Conservation (phyloP, 2,329 filamentous ascomycete genomes). For the Aspergillus quadrilineatus region DNA sequence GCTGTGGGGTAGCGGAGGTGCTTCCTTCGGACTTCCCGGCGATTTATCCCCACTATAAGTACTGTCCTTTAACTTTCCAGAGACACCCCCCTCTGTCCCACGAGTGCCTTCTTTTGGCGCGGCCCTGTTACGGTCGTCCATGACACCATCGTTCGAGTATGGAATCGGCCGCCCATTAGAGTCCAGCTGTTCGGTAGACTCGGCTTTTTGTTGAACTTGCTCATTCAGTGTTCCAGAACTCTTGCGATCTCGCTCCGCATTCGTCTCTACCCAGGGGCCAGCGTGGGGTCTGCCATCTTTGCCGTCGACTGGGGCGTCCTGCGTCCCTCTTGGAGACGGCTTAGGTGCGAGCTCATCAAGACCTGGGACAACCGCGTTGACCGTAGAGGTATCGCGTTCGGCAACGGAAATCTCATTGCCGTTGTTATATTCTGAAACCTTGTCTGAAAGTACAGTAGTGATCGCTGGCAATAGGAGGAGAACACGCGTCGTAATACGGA, state of each 20-base stretch:
- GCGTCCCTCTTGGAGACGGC: constrained; percentile 55
- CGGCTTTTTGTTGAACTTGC: constrained; percentile 23
- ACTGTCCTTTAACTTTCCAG: constrained; percentile 76
- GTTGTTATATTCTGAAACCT: constrained; percentile 16
- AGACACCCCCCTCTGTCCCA: constrained; percentile 85
- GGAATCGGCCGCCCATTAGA: constrained; percentile 47
- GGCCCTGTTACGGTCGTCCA: constrained; percentile 80
- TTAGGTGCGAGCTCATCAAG: constrained; percentile 21
- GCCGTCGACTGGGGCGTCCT: constrained; percentile 86
- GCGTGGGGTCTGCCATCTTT: constrained; percentile 91
- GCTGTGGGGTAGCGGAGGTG: constrained; percentile 75
- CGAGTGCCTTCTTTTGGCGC: constrained; percentile 81
- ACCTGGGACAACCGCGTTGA: constrained; percentile 22
- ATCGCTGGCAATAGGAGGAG: constrained; percentile 39
- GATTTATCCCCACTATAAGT: constrained; percentile 70
- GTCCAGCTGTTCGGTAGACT: constrained; percentile 39
- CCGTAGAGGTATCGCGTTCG: constrained; percentile 11
- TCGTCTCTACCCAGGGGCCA: constrained; percentile 66
- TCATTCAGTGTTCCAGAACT: constrained; percentile 35
- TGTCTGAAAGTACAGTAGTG: constrained; percentile 26
- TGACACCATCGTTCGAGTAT: constrained; percentile 72
- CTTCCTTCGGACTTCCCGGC: constrained; percentile 81
- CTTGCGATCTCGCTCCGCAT: constrained; percentile 49
- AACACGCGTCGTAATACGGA: constrained; percentile 31
- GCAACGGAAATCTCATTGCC: constrained; percentile 15